Evolutionary conservation across 1,284 basidiomycete genomes (phyloP), one percentile per base, ranked within the genome.

Genomic region (Sanghuangporus weigelae): DNA sequence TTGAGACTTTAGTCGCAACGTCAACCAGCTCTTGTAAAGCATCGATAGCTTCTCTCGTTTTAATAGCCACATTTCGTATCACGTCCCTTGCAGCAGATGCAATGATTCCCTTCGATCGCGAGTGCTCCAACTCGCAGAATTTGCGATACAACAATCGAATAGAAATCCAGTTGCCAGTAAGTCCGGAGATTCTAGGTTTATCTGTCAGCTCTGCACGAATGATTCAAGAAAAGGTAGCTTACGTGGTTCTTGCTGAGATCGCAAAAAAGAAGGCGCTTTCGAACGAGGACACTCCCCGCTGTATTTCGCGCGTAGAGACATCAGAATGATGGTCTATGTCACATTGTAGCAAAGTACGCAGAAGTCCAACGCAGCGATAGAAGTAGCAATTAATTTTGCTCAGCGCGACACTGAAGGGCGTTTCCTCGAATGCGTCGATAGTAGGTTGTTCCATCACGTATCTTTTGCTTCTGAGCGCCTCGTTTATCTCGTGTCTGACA

Each of bases 261-360:
- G 88, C 87, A 42, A 86, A 75, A 2, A 81, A 81, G 73, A 90
- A 87, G 1, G 86, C 81, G 56, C 90, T 94, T 75, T 98, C 95
- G 7, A 94, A 81, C 62, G 92, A 84, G 66, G 84, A 87, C 23
- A 93, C 75, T 5, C 90, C 94, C 63, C 93, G 83, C 70, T 89
- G 89, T 12, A 98, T 78, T 67, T 99, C 96, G 7, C 90, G 86
- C 11, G 93, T 93, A 7, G 85, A 82, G 49, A 99, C 73, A 72
- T 99, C 96, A 0, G 82, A 74, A 71, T 93, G 90, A 74, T 98
- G 96, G 38, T 80, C 75, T 8, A 84, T 79, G 59, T 95, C 77
- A 0, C 85, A 80, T 7, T 78, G 76, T 49, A 93, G 82, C 49
- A 98, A 77, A 11, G 80, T 79, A 4, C 91, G 89, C 62, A 99